Evolutionary conservation across 106 monocot species (phyloP).

Genomic region (Phalaenopsis equestris): DNA sequence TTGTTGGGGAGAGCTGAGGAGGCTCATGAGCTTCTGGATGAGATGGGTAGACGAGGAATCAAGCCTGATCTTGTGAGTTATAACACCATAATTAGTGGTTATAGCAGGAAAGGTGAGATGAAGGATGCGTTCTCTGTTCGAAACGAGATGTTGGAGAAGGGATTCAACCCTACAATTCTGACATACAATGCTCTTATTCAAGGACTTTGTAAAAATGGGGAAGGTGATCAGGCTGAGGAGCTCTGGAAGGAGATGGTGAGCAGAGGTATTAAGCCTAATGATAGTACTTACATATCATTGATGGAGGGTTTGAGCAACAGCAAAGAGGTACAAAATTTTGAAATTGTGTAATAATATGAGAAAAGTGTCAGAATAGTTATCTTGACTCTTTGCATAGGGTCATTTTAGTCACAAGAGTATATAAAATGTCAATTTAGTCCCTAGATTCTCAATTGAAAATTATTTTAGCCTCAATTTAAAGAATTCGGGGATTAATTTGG

Average conservation of each 20-base stretch:
- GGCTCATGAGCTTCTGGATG: slow-evolving; percentile 51
- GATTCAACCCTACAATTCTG: slow-evolving; percentile 69
- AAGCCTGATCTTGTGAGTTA: slow-evolving; percentile 78
- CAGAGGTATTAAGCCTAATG: slow-evolving; percentile 68
- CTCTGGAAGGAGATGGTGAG: slow-evolving; percentile 66
- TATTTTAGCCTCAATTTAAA: no score
- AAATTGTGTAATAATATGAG: slow-evolving; percentile 9
- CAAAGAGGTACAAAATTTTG: slow-evolving; percentile 9
- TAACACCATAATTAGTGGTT: slow-evolving; percentile 85
- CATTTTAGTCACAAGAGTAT: no score
- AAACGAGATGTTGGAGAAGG: slow-evolving; percentile 58
- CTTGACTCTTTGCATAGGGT: no score
- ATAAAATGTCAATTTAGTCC: no score
- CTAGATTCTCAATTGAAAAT: no score
- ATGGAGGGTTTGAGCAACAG: slow-evolving; percentile 40
- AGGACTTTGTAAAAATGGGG: slow-evolving; percentile 59
- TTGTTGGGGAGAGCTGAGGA: slow-evolving; percentile 65
- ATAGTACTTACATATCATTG: slow-evolving; percentile 61
- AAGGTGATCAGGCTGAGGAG: slow-evolving; percentile 58
- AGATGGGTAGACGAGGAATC: slow-evolving; percentile 62
- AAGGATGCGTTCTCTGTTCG: slow-evolving; percentile 48
- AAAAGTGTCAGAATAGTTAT: no score
- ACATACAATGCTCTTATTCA: slow-evolving; percentile 82
- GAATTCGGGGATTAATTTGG: no score
- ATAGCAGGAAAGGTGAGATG: slow-evolving; percentile 65